Percentiles rank a stretch among this genome's conserved stretches.
phyloP scores from a whole-genome alignment of 495 filamentous ascomycete species.

The Articulospora tetracladia region DNA sequence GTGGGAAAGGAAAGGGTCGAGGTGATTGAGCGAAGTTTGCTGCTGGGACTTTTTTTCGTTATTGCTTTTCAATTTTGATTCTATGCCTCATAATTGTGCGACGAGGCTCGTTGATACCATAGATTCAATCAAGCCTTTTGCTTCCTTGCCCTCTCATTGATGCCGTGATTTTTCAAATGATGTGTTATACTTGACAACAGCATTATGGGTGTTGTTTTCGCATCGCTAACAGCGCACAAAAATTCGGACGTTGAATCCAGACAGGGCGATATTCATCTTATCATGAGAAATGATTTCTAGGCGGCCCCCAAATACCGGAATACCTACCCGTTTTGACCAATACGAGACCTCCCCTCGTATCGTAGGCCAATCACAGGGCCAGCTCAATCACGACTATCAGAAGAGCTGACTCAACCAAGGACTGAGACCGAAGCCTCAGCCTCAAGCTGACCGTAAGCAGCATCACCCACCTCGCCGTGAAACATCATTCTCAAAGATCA shows the following conservation, averaged over 20 bases:
- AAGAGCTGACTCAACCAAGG: neutral
- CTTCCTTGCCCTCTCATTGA: neutral
- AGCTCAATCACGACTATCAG: neutral
- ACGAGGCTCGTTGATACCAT: neutral
- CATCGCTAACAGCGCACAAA: no score
- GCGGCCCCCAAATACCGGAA: neutral
- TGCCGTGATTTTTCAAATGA: no score
- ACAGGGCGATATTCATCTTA: no score
- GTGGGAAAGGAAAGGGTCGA: constrained; percentile 24
- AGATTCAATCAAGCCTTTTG: neutral
- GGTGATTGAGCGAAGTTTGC: constrained; percentile 2
- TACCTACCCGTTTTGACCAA: neutral
- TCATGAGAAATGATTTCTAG: no score
- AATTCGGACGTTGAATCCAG: no score
- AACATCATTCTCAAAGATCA: neutral
- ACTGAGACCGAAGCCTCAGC: neutral
- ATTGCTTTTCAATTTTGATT: neutral
- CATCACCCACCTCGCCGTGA: neutral
- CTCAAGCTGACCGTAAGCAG: neutral
- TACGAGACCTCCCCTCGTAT: neutral
- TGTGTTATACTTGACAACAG: no score
- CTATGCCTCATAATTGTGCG: neutral
- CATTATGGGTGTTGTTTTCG: no score
- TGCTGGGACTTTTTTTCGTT: neutral
- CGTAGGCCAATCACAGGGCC: neutral